Evolutionary conservation across 805 yeast genomes (phyloP).

Genomic region (Candida glaebosa): DNA sequence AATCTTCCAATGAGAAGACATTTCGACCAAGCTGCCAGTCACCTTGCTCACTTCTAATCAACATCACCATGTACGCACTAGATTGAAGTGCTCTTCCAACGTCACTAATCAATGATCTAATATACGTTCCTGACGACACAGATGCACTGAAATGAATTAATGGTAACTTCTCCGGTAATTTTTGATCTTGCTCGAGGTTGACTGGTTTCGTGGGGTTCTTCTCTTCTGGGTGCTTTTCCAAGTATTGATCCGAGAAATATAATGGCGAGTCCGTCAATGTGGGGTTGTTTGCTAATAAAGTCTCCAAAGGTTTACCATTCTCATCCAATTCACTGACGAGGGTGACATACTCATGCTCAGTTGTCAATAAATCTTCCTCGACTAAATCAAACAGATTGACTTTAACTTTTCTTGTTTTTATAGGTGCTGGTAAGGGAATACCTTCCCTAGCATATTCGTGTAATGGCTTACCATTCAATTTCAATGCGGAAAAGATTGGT

Average conservation of each 20-base stretch:
- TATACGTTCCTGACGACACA: constrained; percentile 94
- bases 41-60: constrained; percentile 72
- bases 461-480: constrained; percentile 89
- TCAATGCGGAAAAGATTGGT: constrained; percentile 90
- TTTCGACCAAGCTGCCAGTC: constrained; percentile 76
- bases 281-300: constrained; percentile 45
- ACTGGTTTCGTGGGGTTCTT: constrained; percentile 37
- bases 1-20: constrained; percentile 65
- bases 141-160: constrained; percentile 67
- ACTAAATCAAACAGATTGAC: constrained; percentile 53
- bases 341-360: constrained; percentile 51
- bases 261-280: constrained; percentile 63
- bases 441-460: constrained; percentile 94
- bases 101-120: constrained; percentile 86
- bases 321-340: constrained; percentile 44
- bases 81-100: constrained; percentile 78
- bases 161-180: constrained; percentile 54
- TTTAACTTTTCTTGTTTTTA: constrained; percentile 69
- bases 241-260: constrained; percentile 54
- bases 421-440: constrained; percentile 76
- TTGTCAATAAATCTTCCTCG: constrained; percentile 49
- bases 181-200: constrained; percentile 34
- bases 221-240: constrained; percentile 39
- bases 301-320: constrained; percentile 44
- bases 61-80: constrained; percentile 83